Evolutionary conservation across 495 filamentous ascomycete species (phyloP), one percentile per base, ranked within the genome.

Genomic region (Aspergillus conjunctus): DNA sequence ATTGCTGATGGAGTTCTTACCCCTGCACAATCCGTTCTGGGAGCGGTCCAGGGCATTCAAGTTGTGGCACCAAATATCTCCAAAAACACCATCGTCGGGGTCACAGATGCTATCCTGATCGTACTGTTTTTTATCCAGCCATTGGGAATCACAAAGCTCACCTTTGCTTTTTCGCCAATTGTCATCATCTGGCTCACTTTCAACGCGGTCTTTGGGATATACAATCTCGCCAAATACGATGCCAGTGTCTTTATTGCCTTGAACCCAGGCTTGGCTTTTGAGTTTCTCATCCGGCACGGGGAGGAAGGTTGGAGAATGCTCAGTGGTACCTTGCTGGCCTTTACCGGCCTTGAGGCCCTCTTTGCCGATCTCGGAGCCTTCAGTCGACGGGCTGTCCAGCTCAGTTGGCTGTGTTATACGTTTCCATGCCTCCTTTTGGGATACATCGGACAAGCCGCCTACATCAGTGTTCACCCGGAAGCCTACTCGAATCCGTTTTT

Each of bases 291-390:
- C 37, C 77, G 83, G n/a, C 82, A 90, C 64, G 80, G 81, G 31
- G 79, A 79, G 20, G 68, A 80, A 3, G 89, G 85, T 2, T 91
- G 88, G 88, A 78, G 73, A 56, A 83, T 78, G 62, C 80, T 91
- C 20, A 88, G 89, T 54, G 88, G 88, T 7, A 84, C 88, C 22
- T 63, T 91, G 9, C 82, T 91, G 4, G 83, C 87, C 2, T 91
- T 91, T 54, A 91, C 88, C 8, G 88, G 88, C 14, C 86, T 89
- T 15, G 88, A 91, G 68, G 88, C 88, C 10, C 76, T 91, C 15
- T 91, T 90, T 63, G 88, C 88, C 6, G 88, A 91, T 62, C 71
- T 91, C 4, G 88, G 89, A 51, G 87, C 88, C 31, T 91, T 91
- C 69, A 79, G 75, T 26, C 70, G 73, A 62, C 68, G 81, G 51